Conservation (phyloP, 2,329 filamentous ascomycete genomes). For the Phoma herbarum region DNA sequence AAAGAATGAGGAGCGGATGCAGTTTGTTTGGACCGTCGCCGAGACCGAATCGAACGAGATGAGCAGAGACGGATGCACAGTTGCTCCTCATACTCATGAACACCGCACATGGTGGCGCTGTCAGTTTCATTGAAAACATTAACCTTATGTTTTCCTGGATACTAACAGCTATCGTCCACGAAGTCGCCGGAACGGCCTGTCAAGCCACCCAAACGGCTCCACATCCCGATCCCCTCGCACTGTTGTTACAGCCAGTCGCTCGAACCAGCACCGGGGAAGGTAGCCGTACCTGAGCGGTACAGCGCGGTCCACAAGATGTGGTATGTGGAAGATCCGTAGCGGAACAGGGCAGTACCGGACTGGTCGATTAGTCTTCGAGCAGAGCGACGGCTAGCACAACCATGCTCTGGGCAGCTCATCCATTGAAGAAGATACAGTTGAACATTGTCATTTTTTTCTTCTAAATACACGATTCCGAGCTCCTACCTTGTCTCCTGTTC, state of each 20-base stretch:
- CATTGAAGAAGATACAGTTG: too few relatives aligned
- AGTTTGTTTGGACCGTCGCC: slow-evolving; percentile 34
- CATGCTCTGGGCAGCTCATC: not conserved
- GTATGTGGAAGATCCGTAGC: not conserved
- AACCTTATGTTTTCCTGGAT: not conserved
- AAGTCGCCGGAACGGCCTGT: not conserved
- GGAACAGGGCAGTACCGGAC: too few relatives aligned
- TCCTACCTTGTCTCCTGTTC: not conserved
- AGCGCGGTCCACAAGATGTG: not conserved
- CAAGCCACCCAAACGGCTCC: too few relatives aligned
- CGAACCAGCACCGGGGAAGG: not conserved
- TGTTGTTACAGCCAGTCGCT: not conserved
- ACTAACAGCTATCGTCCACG: not conserved
- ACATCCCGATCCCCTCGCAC: not conserved
- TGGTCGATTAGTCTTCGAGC: not conserved
- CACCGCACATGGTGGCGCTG: not conserved
- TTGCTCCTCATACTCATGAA: not conserved
- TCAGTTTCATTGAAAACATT: not conserved
- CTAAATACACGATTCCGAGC: not conserved
- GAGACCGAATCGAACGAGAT: slow-evolving; percentile 10
- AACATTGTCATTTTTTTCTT: not conserved
- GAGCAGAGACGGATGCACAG: not conserved
- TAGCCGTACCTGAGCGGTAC: not conserved
- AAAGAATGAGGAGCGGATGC: slow-evolving; percentile 33
- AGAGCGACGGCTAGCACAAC: not conserved